Conservation (phyloP, 176 grass and related monocot species). For the Dactylis glomerata region DNA sequence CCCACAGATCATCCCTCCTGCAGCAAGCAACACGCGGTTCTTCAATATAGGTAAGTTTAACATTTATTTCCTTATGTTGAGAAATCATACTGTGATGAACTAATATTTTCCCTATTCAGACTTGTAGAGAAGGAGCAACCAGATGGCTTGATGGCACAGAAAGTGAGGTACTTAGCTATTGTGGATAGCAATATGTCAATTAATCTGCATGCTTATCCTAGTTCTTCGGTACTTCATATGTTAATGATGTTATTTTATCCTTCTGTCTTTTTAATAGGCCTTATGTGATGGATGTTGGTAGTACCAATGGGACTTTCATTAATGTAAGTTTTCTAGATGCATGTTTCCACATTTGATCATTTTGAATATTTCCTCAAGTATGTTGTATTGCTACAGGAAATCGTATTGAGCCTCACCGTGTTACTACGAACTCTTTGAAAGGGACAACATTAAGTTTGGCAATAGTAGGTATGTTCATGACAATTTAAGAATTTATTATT, state of each 20-base stretch:
- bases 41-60: constrained; percentile 37
- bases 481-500: background rate
- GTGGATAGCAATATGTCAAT: background rate
- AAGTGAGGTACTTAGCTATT: constrained; percentile 63
- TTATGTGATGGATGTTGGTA: constrained; percentile 95
- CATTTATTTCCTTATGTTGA: background rate
- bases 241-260: background rate
- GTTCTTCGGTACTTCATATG: background rate
- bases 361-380: constrained; percentile 14
- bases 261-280: constrained; percentile 48
- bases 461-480: constrained; percentile 75
- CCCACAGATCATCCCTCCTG: constrained; percentile 96
- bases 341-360: constrained; percentile 16
- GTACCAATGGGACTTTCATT: constrained; percentile 88
- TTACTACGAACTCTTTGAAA: constrained; percentile 96
- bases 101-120: constrained; percentile 42
- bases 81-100: constrained; percentile 20
- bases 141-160: constrained; percentile 81
- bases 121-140: constrained; percentile 88
- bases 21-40: constrained; percentile 92
- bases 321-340: constrained; percentile 62
- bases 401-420: constrained; percentile 76
- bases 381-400: constrained; percentile 56
- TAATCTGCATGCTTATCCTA: background rate
- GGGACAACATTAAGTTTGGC: constrained; percentile 92